Evolutionary conservation across 345 rosid species (phyloP), one percentile per base, ranked within the genome.

Genomic region (Luvunga scandens): DNA sequence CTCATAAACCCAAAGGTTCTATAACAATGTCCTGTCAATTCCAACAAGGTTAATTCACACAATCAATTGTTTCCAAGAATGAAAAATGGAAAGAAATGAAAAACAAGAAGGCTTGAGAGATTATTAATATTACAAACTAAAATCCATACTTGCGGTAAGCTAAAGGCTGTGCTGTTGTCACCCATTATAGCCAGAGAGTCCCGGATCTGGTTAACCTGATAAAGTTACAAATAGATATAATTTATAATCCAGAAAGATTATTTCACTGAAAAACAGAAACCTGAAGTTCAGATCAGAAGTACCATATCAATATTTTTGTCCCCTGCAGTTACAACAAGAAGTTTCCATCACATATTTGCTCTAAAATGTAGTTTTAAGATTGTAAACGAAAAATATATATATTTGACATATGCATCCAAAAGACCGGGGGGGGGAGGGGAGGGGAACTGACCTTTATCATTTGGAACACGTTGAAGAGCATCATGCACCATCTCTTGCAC

Each of bases 401-500:
- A 48, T 75, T 73, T 27, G 9, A 59, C 39, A 30, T 36, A 81
- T 22, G 45, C 65, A 42, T 55, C 48, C 9, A 75, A 66, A 62
- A 55, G 27, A 64, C n/a, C n/a, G n/a, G n/a, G n/a, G n/a, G n/a
- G 67, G 64, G 72, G 80, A 38, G 10, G 42, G 5, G 13, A 39
- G 1, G 0, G 13, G 3, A 39, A 85, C 92, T 86, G 56, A 94
- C 98, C 95, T 73, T 89, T 87, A 69, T 74, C 85, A 80, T 94
- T 96, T 45, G 98, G 98, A 80, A 94, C 91, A 77, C 69, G 97
- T 85, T 57, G 89, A 83, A 97, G 97, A 72, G 99, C 98, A 84
- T 97, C 98, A 77, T 92, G 76, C 80, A 94, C 99, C 99, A 97
- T 97, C 84, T 97, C 88, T 87, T 97, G 90, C 77, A 97, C 98